Evolutionary conservation across 495 filamentous ascomycete genomes (phyloP).

Genomic region (Podospora fimiseda): DNA sequence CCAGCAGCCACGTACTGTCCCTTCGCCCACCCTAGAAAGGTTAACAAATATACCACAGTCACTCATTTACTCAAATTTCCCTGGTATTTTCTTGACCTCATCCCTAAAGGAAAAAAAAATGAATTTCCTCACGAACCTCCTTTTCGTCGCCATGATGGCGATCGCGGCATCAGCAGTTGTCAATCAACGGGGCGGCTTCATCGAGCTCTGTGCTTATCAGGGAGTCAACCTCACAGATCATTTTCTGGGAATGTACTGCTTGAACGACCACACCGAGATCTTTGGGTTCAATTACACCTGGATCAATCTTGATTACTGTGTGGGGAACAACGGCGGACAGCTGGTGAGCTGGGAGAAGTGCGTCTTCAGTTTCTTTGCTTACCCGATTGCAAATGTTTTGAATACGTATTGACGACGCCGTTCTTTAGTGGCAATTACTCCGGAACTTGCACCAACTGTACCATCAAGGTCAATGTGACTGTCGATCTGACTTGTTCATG

Average conservation of each 20-base stretch:
- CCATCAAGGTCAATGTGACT: conserved; percentile 1
- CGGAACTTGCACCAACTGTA: conserved; percentile 12
- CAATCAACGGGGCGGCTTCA: conserved; percentile 7
- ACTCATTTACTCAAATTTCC: no score
- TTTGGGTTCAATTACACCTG: conserved; percentile 21
- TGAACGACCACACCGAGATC: conserved; percentile 11
- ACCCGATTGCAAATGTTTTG: neutral
- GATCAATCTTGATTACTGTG: conserved; percentile 19
- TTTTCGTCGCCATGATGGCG: no score
- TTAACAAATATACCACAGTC: no score
- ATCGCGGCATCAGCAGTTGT: no score
- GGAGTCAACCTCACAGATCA: conserved; percentile 14
- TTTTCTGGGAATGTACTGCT: conserved; percentile 16
- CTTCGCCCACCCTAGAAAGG: no score
- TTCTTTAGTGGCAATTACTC: conserved; percentile 15
- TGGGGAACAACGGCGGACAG: conserved; percentile 15
- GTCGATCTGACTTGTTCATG: conserved; percentile 14
- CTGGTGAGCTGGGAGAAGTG: conserved; percentile 14
- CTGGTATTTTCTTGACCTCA: no score
- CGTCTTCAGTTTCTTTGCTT: neutral
- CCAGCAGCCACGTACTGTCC: no score
- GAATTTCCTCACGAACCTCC: neutral
- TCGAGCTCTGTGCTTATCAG: conserved; percentile 6
- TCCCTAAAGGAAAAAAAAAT: no score
- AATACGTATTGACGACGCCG: neutral